Evolutionary conservation across 177 flowering plant species (phyloP), one percentile per base, ranked within the genome.

Genomic region (Vitis hybrid): DNA sequence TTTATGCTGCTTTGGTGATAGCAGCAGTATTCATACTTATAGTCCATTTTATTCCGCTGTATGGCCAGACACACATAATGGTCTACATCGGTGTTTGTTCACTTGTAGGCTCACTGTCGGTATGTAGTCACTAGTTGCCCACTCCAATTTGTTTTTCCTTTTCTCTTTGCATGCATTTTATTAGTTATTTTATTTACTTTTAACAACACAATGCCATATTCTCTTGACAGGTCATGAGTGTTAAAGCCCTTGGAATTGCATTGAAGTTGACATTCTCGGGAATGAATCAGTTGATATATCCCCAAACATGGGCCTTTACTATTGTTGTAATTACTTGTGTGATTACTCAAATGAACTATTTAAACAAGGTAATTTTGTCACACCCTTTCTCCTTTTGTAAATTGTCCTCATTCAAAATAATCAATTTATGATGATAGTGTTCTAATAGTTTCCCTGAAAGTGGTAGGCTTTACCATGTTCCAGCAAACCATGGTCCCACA

Each of bases 41-140:
- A 62, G 59, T 91, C 80, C 90, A 81, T 55, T 82, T 78, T 72
- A 80, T 90, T 13, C 97, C 97, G 32, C 88, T 81, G 54, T 88
- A 88, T 75, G 98, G 98, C 12, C 97, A 91, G 72, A 87, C 97
- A 65, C 92, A 92, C 76, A 83, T 92, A 60, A 84, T 94, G 93
- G 88, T 92, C 56, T 91, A 92, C 50, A 84, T 93, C 74, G 97
- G 94, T 18, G 81, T 93, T 62, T 93, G 98, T 72, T 91, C 98
- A 17, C 87, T 93, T 70, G 78, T 91, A 39, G 97, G 98, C 58
- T 94, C 98, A 15, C 72, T 94, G 18, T 88, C 98, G 80, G 98
- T 94, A 80, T 67, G 91, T 84, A 52, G n/a, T 26, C 17, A 12
- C 7, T 63, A 10, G 3, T 55, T 65, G 13, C 19, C n/a, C 49